These are phyloP conservation scores for Pistacia atlantica DNA, from an alignment of 345 rosid species.

Conservation along the genomic window DNA sequence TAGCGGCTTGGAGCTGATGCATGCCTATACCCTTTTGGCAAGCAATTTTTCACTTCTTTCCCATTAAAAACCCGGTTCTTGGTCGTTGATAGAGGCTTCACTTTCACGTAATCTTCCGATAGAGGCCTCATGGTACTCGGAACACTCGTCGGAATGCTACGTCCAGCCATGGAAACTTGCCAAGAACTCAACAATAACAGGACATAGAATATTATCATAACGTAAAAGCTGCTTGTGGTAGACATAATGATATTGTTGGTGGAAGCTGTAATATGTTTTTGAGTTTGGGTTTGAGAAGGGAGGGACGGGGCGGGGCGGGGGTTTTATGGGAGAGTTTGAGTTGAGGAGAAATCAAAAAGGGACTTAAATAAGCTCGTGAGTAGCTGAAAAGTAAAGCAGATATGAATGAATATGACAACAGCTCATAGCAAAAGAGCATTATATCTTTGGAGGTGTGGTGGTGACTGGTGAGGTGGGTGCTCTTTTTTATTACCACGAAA, in stretches of 20 bases:
- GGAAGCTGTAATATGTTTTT: not conserved
- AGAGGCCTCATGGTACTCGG: slow-evolving; percentile 68
- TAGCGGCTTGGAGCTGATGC: slow-evolving; percentile 90
- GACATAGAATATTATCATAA: slow-evolving; percentile 22
- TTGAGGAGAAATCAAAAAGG: slow-evolving; percentile 11
- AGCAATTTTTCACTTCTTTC: slow-evolving; percentile 56
- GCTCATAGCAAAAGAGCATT: slow-evolving; percentile 22
- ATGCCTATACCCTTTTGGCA: slow-evolving; percentile 77
- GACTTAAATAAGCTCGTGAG: slow-evolving; percentile 76
- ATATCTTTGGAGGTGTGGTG: slow-evolving; percentile 26
- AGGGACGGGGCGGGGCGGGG: slow-evolving; percentile 7
- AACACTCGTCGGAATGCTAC: slow-evolving; percentile 52
- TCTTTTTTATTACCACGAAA: slow-evolving; percentile 16
- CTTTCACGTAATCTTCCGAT: slow-evolving; percentile 39
- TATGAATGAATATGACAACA: slow-evolving; percentile 16
- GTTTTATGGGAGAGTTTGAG: slow-evolving; percentile 11
- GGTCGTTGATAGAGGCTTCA: slow-evolving; percentile 42
- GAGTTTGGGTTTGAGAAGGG: slow-evolving; percentile 14
- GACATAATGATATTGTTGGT: slow-evolving; percentile 31
- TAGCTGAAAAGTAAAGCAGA: slow-evolving; percentile 23
- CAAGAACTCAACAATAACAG: slow-evolving; percentile 17
- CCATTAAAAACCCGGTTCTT: slow-evolving; percentile 37
- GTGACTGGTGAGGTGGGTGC: slow-evolving; percentile 38
- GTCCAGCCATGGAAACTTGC: slow-evolving; percentile 30
- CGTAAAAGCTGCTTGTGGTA: slow-evolving; percentile 3